phyloP scores from a whole-genome alignment of 2,329 filamentous ascomycete genomes.

The Chaetomium sp. region DNA sequence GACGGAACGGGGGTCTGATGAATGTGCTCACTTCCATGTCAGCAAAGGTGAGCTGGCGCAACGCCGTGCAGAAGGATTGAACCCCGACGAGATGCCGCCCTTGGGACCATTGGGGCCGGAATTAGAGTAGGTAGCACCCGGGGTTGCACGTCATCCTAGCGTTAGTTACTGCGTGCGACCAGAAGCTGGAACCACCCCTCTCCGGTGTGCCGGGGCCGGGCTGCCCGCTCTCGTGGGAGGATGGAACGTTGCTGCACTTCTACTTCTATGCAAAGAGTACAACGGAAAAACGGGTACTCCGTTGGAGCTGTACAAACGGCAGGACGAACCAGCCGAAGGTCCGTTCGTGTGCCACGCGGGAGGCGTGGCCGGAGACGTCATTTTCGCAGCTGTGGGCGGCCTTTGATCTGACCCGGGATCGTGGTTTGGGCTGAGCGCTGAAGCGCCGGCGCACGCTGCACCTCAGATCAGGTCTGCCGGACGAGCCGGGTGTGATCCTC shows the following conservation, averaged over 20 bases:
- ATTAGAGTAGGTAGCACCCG: background rate
- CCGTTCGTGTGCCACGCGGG: background rate
- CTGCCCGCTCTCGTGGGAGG: background rate
- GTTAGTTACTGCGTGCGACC: background rate
- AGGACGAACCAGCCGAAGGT: background rate
- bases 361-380: constrained; percentile 1
- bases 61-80: background rate
- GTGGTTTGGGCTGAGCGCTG: constrained; percentile 28
- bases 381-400: constrained; percentile 5
- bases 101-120: background rate
- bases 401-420: constrained; percentile 28
- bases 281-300: background rate
- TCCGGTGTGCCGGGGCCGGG: too few species aligned
- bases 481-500: constrained; percentile 11
- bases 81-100: background rate
- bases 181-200: background rate
- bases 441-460: constrained; percentile 11
- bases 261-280: background rate
- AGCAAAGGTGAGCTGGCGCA: background rate
- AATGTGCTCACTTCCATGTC: background rate
- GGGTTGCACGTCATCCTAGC: background rate
- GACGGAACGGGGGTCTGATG: background rate
- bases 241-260: background rate
- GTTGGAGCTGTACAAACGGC: background rate
- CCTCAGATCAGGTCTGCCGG: constrained; percentile 20